Percentiles rank a stretch among this genome's conserved stretches.
phyloP scores from a whole-genome alignment of 768 basidiomycete species.

The Roridomyces roridus region DNA sequence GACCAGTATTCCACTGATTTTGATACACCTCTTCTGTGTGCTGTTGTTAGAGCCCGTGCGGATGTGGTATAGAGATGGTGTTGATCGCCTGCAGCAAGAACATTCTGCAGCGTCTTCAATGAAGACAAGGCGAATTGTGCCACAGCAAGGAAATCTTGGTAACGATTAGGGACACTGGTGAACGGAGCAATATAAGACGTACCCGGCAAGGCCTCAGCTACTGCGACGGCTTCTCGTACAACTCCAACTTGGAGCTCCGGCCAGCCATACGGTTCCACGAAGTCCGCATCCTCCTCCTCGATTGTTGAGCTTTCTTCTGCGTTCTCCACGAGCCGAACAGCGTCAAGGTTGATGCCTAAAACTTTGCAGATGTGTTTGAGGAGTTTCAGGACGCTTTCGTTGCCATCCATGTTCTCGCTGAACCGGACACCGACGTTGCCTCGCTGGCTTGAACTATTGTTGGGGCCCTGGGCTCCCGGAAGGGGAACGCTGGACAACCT shows the following conservation, averaged over 20 bases:
- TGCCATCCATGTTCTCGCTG: slow-evolving; percentile 79
- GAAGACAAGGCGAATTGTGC: slow-evolving; percentile 91
- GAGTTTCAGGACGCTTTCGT: slow-evolving; percentile 78
- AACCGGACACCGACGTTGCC: slow-evolving; percentile 74
- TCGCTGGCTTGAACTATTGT: slow-evolving; percentile 37
- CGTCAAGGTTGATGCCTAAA: slow-evolving; percentile 83
- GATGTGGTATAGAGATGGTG: slow-evolving; percentile 77
- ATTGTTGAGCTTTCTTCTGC: slow-evolving; percentile 9
- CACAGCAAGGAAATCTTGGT: slow-evolving; percentile 80
- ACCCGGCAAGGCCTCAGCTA: slow-evolving; percentile 94
- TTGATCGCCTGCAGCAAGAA: slow-evolving; percentile 81
- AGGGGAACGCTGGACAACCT: slow-evolving; percentile 46
- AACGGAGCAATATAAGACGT: slow-evolving; percentile 27
- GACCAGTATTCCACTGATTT: slow-evolving; percentile 87
- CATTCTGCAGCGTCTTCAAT: slow-evolving; percentile 71
- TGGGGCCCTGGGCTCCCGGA: slow-evolving; percentile 53
- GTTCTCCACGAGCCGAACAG: slow-evolving; percentile 58
- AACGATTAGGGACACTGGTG: not conserved
- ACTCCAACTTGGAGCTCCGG: slow-evolving; percentile 93
- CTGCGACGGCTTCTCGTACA: slow-evolving; percentile 89
- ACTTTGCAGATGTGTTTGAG: slow-evolving; percentile 78
- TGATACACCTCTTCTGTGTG: slow-evolving; percentile 78
- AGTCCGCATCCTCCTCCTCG: slow-evolving; percentile 46
- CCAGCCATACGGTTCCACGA: slow-evolving; percentile 81
- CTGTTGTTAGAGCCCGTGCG: slow-evolving; percentile 72